Evolutionary conservation across 257 asterid species (phyloP).

Genomic region (Linderniella brevidens): DNA sequence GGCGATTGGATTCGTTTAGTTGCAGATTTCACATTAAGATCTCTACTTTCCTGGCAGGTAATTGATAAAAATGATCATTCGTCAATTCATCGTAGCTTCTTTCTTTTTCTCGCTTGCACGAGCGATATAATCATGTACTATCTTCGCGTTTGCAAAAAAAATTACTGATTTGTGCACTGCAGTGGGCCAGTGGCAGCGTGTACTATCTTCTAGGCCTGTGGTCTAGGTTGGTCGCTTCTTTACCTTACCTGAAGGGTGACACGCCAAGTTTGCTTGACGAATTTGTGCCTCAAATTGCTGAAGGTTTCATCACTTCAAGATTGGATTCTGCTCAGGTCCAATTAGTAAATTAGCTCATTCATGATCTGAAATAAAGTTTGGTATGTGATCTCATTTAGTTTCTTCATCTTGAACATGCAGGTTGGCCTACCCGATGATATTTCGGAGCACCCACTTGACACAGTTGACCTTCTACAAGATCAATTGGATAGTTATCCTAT

Average conservation of each 20-base stretch:
- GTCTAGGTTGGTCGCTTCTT: conserved; percentile 96
- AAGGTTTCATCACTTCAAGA: conserved; percentile 92
- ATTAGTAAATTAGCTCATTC: not conserved
- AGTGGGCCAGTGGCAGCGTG: conserved; percentile 99
- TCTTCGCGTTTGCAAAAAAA: not conserved
- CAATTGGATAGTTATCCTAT: conserved; percentile 89
- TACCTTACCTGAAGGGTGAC: conserved; percentile 90
- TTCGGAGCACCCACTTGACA: conserved; percentile 89
- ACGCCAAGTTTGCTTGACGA: conserved; percentile 95
- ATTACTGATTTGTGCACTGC: conserved; percentile 14
- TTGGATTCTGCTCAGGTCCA: conserved; percentile 88
- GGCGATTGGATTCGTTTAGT: conserved; percentile 96
- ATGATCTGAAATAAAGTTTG: no score
- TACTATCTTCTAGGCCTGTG: conserved; percentile 94
- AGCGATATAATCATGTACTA: no score
- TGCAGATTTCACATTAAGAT: conserved; percentile 82
- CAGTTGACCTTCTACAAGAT: conserved; percentile 95
- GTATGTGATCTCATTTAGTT: not conserved
- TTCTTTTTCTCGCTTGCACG: not conserved
- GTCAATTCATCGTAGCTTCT: conserved; percentile 4
- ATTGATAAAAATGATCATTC: conserved; percentile 8
- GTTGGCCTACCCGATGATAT: conserved; percentile 60
- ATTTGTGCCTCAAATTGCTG: conserved; percentile 84
- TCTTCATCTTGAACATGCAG: conserved; percentile 25
- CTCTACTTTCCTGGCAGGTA: conserved; percentile 97